These are phyloP conservation scores for Mycena leptocephala DNA, from an alignment of 768 basidiomycete species.

Conservation along the genomic window DNA sequence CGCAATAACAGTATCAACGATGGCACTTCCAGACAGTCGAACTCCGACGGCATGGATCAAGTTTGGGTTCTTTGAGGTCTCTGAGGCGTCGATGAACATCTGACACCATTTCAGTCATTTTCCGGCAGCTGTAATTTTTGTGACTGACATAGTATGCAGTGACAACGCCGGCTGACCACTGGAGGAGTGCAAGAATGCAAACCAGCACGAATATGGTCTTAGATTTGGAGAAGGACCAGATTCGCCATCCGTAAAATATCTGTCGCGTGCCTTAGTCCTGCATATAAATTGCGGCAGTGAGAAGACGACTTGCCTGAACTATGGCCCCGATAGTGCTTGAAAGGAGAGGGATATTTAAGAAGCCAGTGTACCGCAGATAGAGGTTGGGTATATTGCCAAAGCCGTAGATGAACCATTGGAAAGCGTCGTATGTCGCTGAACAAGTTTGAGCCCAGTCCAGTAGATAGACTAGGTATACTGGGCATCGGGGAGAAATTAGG, in stretches of 20 bases:
- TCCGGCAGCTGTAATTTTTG: neutral
- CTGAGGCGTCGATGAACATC: neutral
- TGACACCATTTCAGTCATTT: neutral
- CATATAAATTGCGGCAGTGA: too few relatives aligned
- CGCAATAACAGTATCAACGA: slow-evolving; percentile 27
- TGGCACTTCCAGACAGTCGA: slow-evolving; percentile 18
- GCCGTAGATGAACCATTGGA: slow-evolving; percentile 36
- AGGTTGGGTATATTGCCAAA: slow-evolving; percentile 23
- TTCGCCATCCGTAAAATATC: slow-evolving; percentile 36
- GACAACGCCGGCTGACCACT: slow-evolving; percentile 18
- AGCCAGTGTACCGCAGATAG: slow-evolving; percentile 17
- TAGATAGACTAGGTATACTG: slow-evolving; percentile 33
- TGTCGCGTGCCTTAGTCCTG: neutral
- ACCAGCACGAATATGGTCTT: neutral
- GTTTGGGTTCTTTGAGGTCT: neutral
- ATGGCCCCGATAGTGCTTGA: neutral
- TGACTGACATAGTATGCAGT: slow-evolving; percentile 19
- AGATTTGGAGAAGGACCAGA: slow-evolving; percentile 28
- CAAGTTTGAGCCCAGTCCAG: slow-evolving; percentile 36
- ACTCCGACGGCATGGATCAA: slow-evolving; percentile 1
- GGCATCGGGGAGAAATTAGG: neutral
- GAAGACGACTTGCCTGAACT: too few relatives aligned
- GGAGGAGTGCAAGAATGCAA: slow-evolving; percentile 22
- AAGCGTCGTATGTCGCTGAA: neutral
- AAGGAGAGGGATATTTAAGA: slow-evolving; percentile 30